These are phyloP conservation scores for Jimgerdemannia flammicorona DNA, from an alignment of 192 early-diverging fungal genomes.

Conservation along the genomic window DNA sequence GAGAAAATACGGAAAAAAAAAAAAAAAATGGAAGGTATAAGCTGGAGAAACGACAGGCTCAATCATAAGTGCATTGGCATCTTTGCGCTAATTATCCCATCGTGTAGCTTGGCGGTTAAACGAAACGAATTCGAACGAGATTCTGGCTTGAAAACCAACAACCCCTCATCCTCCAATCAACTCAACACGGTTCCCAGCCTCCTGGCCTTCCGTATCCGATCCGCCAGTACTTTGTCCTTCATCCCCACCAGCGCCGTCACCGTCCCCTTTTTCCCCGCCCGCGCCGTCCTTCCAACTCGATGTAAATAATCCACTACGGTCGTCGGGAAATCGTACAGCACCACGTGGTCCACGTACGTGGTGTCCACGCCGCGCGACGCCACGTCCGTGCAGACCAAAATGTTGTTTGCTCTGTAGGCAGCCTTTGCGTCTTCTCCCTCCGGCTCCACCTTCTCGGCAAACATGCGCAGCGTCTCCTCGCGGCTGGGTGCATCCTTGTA, in stretches of 20 bases:
- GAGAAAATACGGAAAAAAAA: no score
- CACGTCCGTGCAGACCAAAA: constrained; percentile 88
- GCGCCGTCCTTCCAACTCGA: constrained; percentile 85
- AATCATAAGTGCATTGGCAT: no score
- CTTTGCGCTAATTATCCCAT: no score
- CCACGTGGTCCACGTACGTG: constrained; percentile 80
- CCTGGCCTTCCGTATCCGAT: constrained; percentile 56
- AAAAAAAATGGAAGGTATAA: no score
- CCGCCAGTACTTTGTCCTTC: constrained; percentile 63
- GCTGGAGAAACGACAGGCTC: no score
- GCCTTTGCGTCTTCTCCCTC: not conserved
- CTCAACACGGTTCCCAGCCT: constrained; percentile 51
- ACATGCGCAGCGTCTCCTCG: constrained; percentile 35
- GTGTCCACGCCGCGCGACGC: constrained; percentile 90
- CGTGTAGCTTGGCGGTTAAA: no score
- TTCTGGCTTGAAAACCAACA: not conserved
- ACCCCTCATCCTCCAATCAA: constrained; percentile 6
- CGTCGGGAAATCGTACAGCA: constrained; percentile 89
- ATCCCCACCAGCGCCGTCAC: constrained; percentile 79
- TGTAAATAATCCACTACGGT: constrained; percentile 92
- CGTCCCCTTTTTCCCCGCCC: constrained; percentile 74
- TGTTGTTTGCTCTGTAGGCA: constrained; percentile 32
- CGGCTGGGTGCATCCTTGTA: constrained; percentile 34
- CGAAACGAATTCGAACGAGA: no score
- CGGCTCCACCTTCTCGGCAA: constrained; percentile 19